These are phyloP conservation scores for Elaphomyces granulatus DNA, from an alignment of 495 filamentous ascomycete species.

Conservation along the genomic window DNA sequence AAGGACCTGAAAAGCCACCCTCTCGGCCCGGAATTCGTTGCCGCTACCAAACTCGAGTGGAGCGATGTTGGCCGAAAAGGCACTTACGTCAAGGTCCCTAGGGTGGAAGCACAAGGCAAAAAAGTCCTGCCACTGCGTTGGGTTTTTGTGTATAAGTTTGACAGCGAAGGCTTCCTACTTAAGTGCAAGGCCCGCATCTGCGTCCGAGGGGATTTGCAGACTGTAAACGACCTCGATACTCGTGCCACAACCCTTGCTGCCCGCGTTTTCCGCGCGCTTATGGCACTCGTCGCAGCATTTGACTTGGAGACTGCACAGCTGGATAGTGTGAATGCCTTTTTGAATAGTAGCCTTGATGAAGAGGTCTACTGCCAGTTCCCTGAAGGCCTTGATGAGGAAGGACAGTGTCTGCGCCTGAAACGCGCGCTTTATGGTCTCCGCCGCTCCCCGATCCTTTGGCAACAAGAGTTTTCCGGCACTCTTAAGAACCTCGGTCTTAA, in stretches of 20 bases:
- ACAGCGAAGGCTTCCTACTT: slow-evolving; percentile 8
- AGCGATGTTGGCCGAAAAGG: no score
- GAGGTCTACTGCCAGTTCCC: slow-evolving; percentile 6
- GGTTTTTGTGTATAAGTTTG: slow-evolving; percentile 12
- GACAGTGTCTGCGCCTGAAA: slow-evolving; percentile 1
- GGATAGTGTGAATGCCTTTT: slow-evolving; percentile 16
- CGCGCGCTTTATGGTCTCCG: slow-evolving; percentile 15
- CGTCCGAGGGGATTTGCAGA: slow-evolving; percentile 13
- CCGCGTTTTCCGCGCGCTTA: slow-evolving; percentile 9
- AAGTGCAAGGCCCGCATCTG: slow-evolving; percentile 18
- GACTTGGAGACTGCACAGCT: slow-evolving; percentile 7
- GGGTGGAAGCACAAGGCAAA: no score
- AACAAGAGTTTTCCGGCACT: slow-evolving; percentile 8
- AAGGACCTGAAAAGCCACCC: no score
- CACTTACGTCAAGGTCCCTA: no score
- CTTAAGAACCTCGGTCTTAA: slow-evolving; percentile 8
- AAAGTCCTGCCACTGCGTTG: no score
- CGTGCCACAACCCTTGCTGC: slow-evolving; percentile 13
- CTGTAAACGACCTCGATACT: slow-evolving; percentile 6
- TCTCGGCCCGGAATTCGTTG: no score
- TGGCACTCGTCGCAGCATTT: slow-evolving; percentile 9
- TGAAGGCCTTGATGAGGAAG: slow-evolving; percentile 3
- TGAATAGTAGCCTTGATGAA: slow-evolving; percentile 13
- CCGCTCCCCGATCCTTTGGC: slow-evolving; percentile 12
- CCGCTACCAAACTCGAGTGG: no score